Evolutionary conservation across 495 filamentous ascomycete species (phyloP).

Genomic region (Hypoxylon perforatum): DNA sequence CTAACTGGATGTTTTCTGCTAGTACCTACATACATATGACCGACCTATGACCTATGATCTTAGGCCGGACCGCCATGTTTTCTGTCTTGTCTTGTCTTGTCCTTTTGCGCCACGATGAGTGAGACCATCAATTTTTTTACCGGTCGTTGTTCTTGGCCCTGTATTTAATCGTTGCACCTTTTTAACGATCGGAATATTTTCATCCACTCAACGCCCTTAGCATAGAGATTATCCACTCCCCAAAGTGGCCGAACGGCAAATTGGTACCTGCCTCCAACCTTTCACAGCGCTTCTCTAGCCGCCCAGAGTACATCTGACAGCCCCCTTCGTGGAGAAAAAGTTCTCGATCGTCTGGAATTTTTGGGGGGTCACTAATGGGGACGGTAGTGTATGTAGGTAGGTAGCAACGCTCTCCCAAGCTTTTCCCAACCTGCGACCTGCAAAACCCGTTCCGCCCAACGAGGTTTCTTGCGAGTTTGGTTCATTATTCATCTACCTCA

Average conservation of each 20-base stretch:
- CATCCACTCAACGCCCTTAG: conserved; percentile 43
- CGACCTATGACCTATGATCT: too few relatives aligned
- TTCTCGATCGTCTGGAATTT: conserved; percentile 43
- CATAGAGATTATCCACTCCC: conserved; percentile 48
- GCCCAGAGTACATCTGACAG: conserved; percentile 47
- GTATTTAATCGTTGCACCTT: conserved; percentile 44
- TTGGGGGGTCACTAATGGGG: conserved; percentile 32
- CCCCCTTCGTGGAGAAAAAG: conserved; percentile 42
- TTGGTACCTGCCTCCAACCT: conserved; percentile 51
- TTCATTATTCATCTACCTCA: conserved; percentile 40
- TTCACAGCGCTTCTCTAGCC: conserved; percentile 59
- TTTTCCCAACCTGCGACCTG: too few relatives aligned
- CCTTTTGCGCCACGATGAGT: conserved; percentile 38
- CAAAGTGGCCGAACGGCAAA: conserved; percentile 48
- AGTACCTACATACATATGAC: too few relatives aligned
- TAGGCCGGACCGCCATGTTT: conserved; percentile 3
- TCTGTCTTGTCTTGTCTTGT: conserved; percentile 6
- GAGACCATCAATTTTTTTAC: conserved; percentile 41
- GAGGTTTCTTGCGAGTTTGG: conserved; percentile 13
- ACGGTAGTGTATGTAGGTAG: too few relatives aligned
- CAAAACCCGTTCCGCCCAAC: conserved; percentile 21
- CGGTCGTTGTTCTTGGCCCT: conserved; percentile 45
- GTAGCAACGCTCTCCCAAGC: conserved; percentile 25
- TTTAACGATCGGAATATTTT: conserved; percentile 51
- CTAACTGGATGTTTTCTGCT: too few relatives aligned